Evolutionary conservation across 2,329 filamentous ascomycete genomes (phyloP).

Genomic region (Sporothrix dimorphospora): DNA sequence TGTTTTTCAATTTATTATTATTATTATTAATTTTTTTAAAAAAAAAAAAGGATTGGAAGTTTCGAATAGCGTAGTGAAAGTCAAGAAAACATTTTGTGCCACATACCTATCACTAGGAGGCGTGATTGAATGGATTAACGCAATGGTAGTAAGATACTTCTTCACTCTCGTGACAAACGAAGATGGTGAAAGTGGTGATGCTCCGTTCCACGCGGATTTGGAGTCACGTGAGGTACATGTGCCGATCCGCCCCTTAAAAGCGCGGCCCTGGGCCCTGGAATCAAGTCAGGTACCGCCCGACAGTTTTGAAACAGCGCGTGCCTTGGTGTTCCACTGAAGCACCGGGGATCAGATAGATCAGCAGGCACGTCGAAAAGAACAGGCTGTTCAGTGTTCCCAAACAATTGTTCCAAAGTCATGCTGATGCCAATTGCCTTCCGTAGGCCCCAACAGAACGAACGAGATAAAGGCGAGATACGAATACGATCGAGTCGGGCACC

Average conservation of each 20-base stretch:
- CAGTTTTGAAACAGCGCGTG: conserved; percentile 18
- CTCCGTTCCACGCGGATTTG: too few relatives aligned
- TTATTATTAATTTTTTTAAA: too few relatives aligned
- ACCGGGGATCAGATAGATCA: conserved; percentile 15
- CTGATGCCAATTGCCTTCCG: too few relatives aligned
- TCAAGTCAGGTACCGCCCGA: conserved; percentile 9
- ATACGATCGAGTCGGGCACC: neutral
- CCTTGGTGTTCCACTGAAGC: conserved; percentile 3
- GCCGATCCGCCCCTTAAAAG: neutral
- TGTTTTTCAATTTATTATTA: too few relatives aligned
- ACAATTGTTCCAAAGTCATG: neutral
- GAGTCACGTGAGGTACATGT: neutral
- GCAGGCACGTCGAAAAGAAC: conserved; percentile 11
- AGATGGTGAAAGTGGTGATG: too few relatives aligned
- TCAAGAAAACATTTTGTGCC: too few relatives aligned
- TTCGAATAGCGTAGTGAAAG: too few relatives aligned
- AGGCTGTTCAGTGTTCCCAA: neutral
- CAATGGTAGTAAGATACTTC: too few relatives aligned
- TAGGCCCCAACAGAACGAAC: neutral
- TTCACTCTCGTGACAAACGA: too few relatives aligned
- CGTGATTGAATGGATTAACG: too few relatives aligned
- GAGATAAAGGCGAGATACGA: neutral
- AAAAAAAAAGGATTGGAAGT: too few relatives aligned
- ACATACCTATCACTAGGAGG: too few relatives aligned
- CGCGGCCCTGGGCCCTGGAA: conserved; percentile 5